Evolutionary conservation across 2,329 filamentous ascomycete species (phyloP).

Genomic region (Westerdykella sp.): DNA sequence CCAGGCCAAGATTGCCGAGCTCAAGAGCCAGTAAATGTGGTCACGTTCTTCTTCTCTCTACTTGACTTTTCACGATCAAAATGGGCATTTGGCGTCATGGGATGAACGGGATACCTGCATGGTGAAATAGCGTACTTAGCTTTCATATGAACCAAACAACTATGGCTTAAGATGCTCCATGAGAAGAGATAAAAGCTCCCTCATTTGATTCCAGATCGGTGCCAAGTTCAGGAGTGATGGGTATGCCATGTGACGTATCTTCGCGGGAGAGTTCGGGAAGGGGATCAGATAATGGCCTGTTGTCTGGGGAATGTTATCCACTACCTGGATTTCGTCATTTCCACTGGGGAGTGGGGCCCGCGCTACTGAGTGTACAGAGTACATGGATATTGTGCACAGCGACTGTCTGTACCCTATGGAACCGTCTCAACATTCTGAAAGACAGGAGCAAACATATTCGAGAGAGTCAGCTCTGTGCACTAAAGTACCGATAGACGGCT

Average conservation of each 20-base stretch:
- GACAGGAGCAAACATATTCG: too few species aligned
- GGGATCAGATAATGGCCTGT: too few species aligned
- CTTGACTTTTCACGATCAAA: slow-evolving; percentile 30
- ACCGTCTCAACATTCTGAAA: too few species aligned
- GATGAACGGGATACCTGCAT: slow-evolving; percentile 25
- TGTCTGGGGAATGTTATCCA: too few species aligned
- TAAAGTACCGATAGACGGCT: too few species aligned
- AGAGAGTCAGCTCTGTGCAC: too few species aligned
- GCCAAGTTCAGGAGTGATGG: neutral
- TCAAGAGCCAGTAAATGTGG: slow-evolving; percentile 46
- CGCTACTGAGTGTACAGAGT: too few species aligned
- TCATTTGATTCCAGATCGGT: neutral
- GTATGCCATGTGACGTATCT: neutral
- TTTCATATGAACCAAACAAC: slow-evolving; percentile 15
- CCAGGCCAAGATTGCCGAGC: slow-evolving; percentile 84
- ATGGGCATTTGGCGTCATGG: slow-evolving; percentile 33
- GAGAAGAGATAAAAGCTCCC: neutral
- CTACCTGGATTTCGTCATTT: too few species aligned
- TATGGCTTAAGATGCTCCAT: neutral
- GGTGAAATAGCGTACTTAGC: slow-evolving; percentile 26
- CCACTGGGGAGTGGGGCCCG: too few species aligned
- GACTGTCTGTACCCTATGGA: too few species aligned
- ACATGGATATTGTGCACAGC: too few species aligned
- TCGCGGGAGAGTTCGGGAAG: too few species aligned
- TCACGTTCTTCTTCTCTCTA: slow-evolving; percentile 12